phyloP scores from a whole-genome alignment of 2,329 filamentous ascomycete species.

The Sporothrix luriei region DNA sequence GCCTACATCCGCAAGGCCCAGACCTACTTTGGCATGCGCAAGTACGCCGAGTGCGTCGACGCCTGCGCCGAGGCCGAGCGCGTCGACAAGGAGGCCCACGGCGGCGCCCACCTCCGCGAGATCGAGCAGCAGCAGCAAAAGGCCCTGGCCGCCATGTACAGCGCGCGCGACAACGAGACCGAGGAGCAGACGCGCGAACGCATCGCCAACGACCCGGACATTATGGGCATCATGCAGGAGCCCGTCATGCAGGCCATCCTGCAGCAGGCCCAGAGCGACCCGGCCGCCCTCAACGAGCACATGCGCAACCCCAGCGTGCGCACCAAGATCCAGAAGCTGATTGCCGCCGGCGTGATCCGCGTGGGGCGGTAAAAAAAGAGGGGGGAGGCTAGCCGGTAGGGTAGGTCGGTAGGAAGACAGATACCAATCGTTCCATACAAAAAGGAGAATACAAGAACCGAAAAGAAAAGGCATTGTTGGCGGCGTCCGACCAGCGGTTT shows the following conservation, averaged over 20 bases:
- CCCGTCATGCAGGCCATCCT: slow-evolving; percentile 97
- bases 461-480: neutral
- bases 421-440: neutral
- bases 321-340: slow-evolving; percentile 90
- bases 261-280: slow-evolving; percentile 93
- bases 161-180: slow-evolving; percentile 87
- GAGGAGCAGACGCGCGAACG: slow-evolving; percentile 94
- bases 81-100: slow-evolving; percentile 70
- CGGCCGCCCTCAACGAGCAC: slow-evolving; percentile 90
- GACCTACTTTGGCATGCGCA: slow-evolving; percentile 94
- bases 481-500: slow-evolving; percentile 23
- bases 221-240: slow-evolving; percentile 89
- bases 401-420: too few species aligned
- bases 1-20: slow-evolving; percentile 97
- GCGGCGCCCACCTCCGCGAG: slow-evolving; percentile 80
- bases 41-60: slow-evolving; percentile 94
- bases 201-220: slow-evolving; percentile 89
- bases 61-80: slow-evolving; percentile 78
- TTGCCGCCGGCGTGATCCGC: slow-evolving; percentile 88
- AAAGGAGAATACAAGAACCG: neutral
- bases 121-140: slow-evolving; percentile 95
- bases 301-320: slow-evolving; percentile 89
- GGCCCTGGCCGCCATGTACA: slow-evolving; percentile 86
- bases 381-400: neutral
- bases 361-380: slow-evolving; percentile 46